These are phyloP conservation scores for Colletotrichum tanaceti DNA, from an alignment of 2,329 filamentous ascomycete genomes.

Conservation along the genomic window DNA sequence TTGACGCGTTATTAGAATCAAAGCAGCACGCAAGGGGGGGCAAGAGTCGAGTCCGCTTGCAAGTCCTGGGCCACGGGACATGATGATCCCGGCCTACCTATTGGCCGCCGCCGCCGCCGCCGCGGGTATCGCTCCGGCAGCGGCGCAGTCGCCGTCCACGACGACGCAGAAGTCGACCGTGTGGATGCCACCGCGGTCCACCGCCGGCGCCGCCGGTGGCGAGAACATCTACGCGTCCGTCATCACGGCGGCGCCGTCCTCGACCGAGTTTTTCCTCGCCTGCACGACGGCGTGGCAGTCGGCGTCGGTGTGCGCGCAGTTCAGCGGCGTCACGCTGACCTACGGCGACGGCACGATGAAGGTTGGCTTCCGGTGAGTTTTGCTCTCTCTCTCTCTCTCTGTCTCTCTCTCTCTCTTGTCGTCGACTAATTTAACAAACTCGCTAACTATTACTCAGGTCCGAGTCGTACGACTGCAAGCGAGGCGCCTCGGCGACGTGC, in stretches of 20 bases:
- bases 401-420: too few species aligned
- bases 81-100: neutral
- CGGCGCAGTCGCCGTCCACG: slow-evolving; percentile 27
- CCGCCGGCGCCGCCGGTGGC: slow-evolving; percentile 17
- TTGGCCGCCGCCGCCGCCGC: slow-evolving; percentile 7
- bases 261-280: slow-evolving; percentile 29
- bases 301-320: slow-evolving; percentile 29
- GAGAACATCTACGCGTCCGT: slow-evolving; percentile 35
- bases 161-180: slow-evolving; percentile 26
- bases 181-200: slow-evolving; percentile 35
- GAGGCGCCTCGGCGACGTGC: slow-evolving; percentile 24
- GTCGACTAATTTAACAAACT: too few species aligned
- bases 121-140: neutral
- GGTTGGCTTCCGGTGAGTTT: slow-evolving; percentile 25
- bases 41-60: neutral
- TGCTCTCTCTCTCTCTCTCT: too few species aligned
- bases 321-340: slow-evolving; percentile 34
- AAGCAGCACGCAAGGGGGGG: neutral
- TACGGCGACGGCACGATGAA: slow-evolving; percentile 28
- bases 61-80: neutral
- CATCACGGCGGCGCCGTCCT: slow-evolving; percentile 37
- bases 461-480: slow-evolving; percentile 29
- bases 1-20: neutral
- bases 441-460: too few species aligned
- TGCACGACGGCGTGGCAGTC: slow-evolving; percentile 31